Evolutionary conservation across 108 stramenopile genomes (phyloP).

Genomic region (Skeletonema costatum): DNA sequence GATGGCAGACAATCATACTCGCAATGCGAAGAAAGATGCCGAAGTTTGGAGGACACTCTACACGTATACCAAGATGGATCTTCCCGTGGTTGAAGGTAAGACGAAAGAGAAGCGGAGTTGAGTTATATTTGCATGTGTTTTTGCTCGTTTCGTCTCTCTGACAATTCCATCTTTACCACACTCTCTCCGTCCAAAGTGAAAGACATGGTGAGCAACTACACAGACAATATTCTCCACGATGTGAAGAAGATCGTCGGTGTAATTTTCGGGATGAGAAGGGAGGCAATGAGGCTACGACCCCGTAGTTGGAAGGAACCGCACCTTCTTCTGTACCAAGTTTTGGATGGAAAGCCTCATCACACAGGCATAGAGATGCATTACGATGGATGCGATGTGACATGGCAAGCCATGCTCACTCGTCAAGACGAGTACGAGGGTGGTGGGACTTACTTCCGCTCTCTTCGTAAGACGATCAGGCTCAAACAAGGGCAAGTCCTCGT

Average conservation of each 20-base stretch:
- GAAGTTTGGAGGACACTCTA: constrained; percentile 57
- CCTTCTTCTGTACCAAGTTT: constrained; percentile 49
- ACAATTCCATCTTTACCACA: not conserved
- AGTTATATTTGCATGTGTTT: not conserved
- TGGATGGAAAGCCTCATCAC: constrained; percentile 43
- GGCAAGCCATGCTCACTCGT: constrained; percentile 49
- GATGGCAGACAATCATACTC: constrained; percentile 52
- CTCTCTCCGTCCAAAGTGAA: not conserved
- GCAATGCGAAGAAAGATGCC: constrained; percentile 6
- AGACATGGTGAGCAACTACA: constrained; percentile 30
- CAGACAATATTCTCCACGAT: constrained; percentile 32
- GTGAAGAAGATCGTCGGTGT: constrained; percentile 44
- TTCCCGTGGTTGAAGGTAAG: constrained; percentile 40
- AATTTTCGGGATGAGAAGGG: constrained; percentile 43
- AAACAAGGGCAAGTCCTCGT: constrained; percentile 54
- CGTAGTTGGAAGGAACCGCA: constrained; percentile 59
- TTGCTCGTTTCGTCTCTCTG: not conserved
- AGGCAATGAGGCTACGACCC: constrained; percentile 45
- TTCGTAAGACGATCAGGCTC: constrained; percentile 52
- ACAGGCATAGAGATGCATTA: constrained; percentile 67
- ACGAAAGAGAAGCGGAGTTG: no score
- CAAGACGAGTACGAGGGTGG: constrained; percentile 55
- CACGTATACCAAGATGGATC: constrained; percentile 65
- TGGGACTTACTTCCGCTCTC: constrained; percentile 57
- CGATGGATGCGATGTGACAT: constrained; percentile 54